phyloP scores from a whole-genome alignment of 441 rosid species.

The Biscutella laevigata region DNA sequence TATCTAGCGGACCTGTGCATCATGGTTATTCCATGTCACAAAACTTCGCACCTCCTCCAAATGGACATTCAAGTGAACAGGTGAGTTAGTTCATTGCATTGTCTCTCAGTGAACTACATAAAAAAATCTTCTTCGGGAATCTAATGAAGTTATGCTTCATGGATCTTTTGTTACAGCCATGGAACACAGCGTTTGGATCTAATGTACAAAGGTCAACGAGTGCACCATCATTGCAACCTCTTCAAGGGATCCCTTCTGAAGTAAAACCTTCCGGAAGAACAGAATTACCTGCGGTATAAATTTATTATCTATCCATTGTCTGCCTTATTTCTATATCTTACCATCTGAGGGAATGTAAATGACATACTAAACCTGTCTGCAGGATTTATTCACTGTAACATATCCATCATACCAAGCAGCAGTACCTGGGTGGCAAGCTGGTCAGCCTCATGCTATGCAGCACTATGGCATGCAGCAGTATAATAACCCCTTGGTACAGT shows the following conservation, averaged over 20 bases:
- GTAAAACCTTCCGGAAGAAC: slow-evolving; percentile 48
- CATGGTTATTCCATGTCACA: slow-evolving; percentile 35
- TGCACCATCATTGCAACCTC: slow-evolving; percentile 39
- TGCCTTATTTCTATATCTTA: neutral
- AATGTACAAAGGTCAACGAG: slow-evolving; percentile 36
- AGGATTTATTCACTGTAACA: slow-evolving; percentile 71
- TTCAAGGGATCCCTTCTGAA: slow-evolving; percentile 35
- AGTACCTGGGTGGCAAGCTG: slow-evolving; percentile 62
- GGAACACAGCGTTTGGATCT: slow-evolving; percentile 39
- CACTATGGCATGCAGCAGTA: slow-evolving; percentile 50
- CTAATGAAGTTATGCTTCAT: slow-evolving; percentile 10
- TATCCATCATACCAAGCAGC: slow-evolving; percentile 49
- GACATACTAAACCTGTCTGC: slow-evolving; percentile 18
- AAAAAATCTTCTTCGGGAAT: neutral
- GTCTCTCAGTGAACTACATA: neutral
- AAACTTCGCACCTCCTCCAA: slow-evolving; percentile 33
- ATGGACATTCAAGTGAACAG: slow-evolving; percentile 58
- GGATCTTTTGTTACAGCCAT: slow-evolving; percentile 38
- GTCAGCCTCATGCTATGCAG: slow-evolving; percentile 55
- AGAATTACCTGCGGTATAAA: slow-evolving; percentile 69
- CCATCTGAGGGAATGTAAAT: neutral
- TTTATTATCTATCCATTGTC: neutral
- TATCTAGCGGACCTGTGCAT: slow-evolving; percentile 35
- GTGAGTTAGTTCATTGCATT: slow-evolving; percentile 26
- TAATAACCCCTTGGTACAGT: slow-evolving; percentile 44